Evolutionary conservation across 129 eudicot genomes (phyloP).

Genomic region (Arctium minus): DNA sequence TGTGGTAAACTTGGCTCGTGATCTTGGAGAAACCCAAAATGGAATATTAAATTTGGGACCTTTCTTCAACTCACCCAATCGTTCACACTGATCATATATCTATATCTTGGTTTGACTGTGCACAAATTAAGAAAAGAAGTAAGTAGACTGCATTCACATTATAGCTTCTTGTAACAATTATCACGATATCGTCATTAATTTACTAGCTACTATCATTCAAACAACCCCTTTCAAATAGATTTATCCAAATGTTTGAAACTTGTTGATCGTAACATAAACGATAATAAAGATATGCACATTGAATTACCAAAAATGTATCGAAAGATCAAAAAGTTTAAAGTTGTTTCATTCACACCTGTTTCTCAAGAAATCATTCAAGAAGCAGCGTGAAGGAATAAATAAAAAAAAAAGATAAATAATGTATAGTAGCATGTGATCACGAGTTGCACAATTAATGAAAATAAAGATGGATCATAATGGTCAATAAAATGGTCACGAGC

Average conservation of each 20-base stretch:
- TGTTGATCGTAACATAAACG: not conserved
- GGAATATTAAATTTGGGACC: not conserved
- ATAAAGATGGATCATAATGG: not conserved
- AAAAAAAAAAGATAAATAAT: not conserved
- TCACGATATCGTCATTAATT: too few relatives aligned
- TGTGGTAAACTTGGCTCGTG: not conserved
- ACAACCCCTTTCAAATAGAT: not conserved
- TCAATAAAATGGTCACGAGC: conserved; percentile 26
- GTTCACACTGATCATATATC: not conserved
- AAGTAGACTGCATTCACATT: too few relatives aligned
- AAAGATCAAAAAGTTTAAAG: not conserved
- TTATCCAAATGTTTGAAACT: not conserved
- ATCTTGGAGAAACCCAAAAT: not conserved
- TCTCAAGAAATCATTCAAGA: not conserved
- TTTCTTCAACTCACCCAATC: not conserved
- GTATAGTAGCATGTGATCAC: not conserved
- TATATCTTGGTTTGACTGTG: too few relatives aligned
- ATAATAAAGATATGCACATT: not conserved
- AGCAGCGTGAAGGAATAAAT: not conserved
- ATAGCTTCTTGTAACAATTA: too few relatives aligned
- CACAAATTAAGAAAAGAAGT: too few relatives aligned
- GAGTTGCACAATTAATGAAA: not conserved
- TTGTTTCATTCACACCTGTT: not conserved
- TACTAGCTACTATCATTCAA: not conserved
- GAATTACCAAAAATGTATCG: not conserved